Base-by-base conservation (phyloP, 805 yeast genomes). In the Candida ovalis region DNA sequence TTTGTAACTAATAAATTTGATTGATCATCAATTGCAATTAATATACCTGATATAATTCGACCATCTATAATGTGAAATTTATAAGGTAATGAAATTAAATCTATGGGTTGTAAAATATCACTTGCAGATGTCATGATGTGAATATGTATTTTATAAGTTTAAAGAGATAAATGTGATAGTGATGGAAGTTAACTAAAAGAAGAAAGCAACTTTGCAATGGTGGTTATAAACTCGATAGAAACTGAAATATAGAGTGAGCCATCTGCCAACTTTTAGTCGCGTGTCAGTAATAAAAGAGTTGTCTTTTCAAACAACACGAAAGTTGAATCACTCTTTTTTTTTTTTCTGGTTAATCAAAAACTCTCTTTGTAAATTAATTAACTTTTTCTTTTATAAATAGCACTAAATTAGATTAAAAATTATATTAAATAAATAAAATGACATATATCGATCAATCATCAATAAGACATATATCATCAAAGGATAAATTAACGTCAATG, bases 21-120 rank as follows among this genome's bases (percentile, higher is more conserved):
- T 47, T 72, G 72, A 28, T 74, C 73, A 52, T 75, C 80, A 3
- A 72, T 57, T 1, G 79, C 74, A 12, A 74, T 68, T 13, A 75
- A 56, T 4, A 59, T 55, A 0, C 80, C 80, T 7, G 52, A 49
- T 10, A 75, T 47, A 1, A 51, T 40, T 21, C 78, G 51, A 1
- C 69, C 68, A 39, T 70, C 71, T 6, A 23, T 49, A 15, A 67
- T 57, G 6, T 57, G 42, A 9, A 68, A 43, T 21, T 54, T 47
- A 49, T 58, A 61, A 3, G 60, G 60, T 25, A 66, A 60, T 0
- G 71, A 65, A 4, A 75, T 63, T 22, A 67, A 61, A 27, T 74
- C 66, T 3, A 62, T 46, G 5, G 69, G 61, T 3, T 32, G 24
- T 13, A 39, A 24, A 21, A 8, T 7, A 7, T n/a, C 24, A 39